These are phyloP conservation scores for Acacia acuminata DNA, from an alignment of 306 rosid species.

Conservation along the genomic window DNA sequence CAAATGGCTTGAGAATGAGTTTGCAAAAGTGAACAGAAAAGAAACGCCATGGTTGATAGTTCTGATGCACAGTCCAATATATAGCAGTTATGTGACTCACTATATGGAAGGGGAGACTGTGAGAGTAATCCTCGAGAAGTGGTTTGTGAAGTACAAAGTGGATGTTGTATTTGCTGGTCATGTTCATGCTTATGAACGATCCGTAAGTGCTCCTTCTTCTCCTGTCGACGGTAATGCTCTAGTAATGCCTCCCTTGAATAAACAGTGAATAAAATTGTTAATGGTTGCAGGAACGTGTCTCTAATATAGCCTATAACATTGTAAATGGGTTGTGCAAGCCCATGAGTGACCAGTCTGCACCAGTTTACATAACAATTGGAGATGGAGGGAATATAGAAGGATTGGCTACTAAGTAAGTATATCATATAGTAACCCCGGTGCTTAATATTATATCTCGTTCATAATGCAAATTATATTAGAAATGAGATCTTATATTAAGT, in stretches of 20 bases:
- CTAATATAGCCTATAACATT: conserved; percentile 60
- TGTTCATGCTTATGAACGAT: conserved; percentile 70
- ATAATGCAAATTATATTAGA: neutral
- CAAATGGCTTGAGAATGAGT: conserved; percentile 45
- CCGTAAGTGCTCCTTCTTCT: conserved; percentile 34
- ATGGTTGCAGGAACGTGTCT: conserved; percentile 60
- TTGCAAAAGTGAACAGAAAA: conserved; percentile 44
- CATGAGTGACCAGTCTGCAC: conserved; percentile 47
- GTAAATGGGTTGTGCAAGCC: conserved; percentile 59
- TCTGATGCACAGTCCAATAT: conserved; percentile 47
- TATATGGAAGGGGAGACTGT: conserved; percentile 60
- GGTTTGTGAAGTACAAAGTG: conserved; percentile 57
- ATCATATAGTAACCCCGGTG: neutral
- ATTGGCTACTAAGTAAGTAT: conserved; percentile 55
- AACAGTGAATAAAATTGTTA: neutral
- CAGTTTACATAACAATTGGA: conserved; percentile 77
- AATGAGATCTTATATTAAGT: too few species aligned
- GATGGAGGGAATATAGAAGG: conserved; percentile 92
- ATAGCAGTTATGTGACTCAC: conserved; percentile 42
- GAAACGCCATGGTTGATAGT: conserved; percentile 63
- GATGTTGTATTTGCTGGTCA: conserved; percentile 63
- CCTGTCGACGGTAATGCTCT: neutral
- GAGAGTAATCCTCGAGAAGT: conserved; percentile 57
- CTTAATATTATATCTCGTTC: too few species aligned
- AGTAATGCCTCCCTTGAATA: neutral